Evolutionary conservation across 306 rosid species (phyloP), one percentile per base, ranked within the genome.

Genomic region (Acacia confusa): DNA sequence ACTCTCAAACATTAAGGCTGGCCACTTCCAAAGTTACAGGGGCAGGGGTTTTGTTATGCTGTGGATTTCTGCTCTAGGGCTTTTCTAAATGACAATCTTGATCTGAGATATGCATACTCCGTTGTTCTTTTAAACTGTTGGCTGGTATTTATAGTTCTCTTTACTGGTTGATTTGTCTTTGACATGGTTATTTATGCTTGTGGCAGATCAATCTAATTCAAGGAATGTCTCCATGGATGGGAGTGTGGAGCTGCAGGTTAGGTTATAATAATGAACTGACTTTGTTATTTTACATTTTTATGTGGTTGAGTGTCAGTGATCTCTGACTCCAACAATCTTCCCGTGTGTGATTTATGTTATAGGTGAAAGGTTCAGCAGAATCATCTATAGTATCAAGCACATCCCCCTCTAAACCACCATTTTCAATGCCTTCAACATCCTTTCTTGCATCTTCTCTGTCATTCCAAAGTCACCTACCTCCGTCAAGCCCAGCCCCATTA

Each of bases 201-300:
- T 86, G 72, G 57, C 97, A 92, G 98, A 79, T 89, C 91, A 84
- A 84, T 85, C 95, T 75, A 83, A 87, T 77, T 89, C 94, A 72
- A 74, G 87, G 82, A 88, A 85, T 84, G 57, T 89, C 73, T 91
- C 92, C 10, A 61, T 80, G 76, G 93, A 88, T 85, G 84, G 79
- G 71, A 92, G 88, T 80, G 43, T 85, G 75, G 91, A 89, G 79
- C 95, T 90, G 97, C 95, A 91, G 97, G 97, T 94, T 83, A 30
- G 81, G 53, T 61, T 80, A 44, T 66, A 48, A 65, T 36, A 38
- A 43, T n/a, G 70, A 77, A 86, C 81, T 53, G 61, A 50, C 70
- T 61, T 16, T 55, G 25, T 70, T 58, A 34, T 28, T 75, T 60
- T 63, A 47, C 79, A 60, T 50, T 72, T 64, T 73, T 34, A 28